Conservation (phyloP, 139 green algal genomes). For the Mesotaenium endlicherianum region DNA sequence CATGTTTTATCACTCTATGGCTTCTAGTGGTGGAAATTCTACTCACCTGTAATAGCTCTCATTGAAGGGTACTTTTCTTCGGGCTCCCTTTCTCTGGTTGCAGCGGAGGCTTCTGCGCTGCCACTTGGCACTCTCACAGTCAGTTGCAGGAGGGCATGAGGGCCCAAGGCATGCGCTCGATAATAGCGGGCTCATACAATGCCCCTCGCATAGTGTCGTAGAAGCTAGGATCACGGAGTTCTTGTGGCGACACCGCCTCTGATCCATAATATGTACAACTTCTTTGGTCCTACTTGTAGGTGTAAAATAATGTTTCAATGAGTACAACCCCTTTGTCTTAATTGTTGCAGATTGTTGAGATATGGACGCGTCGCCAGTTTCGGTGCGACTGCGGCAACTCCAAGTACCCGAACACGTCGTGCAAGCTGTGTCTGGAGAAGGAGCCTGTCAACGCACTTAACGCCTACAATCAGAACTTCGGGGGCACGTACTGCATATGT, state of each 20-base stretch:
- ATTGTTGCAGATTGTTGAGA: slow-evolving; percentile 43
- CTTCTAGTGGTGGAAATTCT: too few relatives aligned
- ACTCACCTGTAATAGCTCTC: too few relatives aligned
- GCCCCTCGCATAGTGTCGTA: neutral
- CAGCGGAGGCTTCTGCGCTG: too few relatives aligned
- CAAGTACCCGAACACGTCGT: slow-evolving; percentile 30
- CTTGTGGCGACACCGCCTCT: neutral
- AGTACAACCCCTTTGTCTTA: neutral
- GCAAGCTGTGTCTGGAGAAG: slow-evolving; percentile 32
- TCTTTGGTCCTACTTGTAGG: neutral
- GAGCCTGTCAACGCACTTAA: slow-evolving; percentile 37
- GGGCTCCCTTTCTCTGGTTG: too few relatives aligned
- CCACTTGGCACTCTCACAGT: too few relatives aligned
- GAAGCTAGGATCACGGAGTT: slow-evolving; percentile 4
- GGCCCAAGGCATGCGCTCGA: too few relatives aligned
- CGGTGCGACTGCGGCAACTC: slow-evolving; percentile 53
- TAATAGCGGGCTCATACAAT: too few relatives aligned
- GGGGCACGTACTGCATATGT: slow-evolving; percentile 44
- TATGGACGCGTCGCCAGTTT: slow-evolving; percentile 44
- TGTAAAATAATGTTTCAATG: neutral
- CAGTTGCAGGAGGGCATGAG: too few relatives aligned
- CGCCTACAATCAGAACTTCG: slow-evolving; percentile 52
- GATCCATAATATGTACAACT: slow-evolving; percentile 9
- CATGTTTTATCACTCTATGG: too few relatives aligned
- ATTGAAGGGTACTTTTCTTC: too few relatives aligned